phyloP scores from a whole-genome alignment of 2,329 filamentous ascomycete species.

The Rutstroemia sp. region DNA sequence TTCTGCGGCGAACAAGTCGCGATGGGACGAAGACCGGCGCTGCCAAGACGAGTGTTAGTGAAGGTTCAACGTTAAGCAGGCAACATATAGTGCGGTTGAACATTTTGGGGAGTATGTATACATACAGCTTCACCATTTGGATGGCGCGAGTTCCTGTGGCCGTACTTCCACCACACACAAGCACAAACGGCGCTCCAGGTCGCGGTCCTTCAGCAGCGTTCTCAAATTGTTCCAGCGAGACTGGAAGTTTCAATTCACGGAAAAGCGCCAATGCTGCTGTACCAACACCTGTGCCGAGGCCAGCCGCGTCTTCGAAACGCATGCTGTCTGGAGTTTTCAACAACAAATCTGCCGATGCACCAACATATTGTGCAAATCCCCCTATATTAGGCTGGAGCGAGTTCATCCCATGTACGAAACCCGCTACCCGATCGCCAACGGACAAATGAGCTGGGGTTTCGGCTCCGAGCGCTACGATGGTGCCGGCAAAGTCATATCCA shows the following conservation, averaged over 20 bases:
- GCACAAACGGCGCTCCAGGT: background rate
- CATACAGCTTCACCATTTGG: background rate
- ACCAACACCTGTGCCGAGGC: background rate
- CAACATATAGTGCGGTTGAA: too few species aligned
- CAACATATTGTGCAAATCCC: conserved; percentile 2
- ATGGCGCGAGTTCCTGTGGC: background rate
- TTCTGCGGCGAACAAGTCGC: conserved; percentile 32
- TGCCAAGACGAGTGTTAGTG: background rate
- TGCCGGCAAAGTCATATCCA: conserved; percentile 1
- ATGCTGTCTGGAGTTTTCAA: background rate
- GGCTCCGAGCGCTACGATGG: background rate
- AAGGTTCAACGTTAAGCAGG: too few species aligned
- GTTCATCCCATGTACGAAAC: background rate
- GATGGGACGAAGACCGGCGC: conserved; percentile 16
- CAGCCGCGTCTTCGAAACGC: background rate
- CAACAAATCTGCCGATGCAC: background rate
- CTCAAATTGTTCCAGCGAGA: background rate
- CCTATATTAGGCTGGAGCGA: background rate
- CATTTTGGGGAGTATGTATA: background rate
- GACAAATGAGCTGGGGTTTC: background rate
- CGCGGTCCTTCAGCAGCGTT: too few species aligned
- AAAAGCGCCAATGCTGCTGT: background rate
- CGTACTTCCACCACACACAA: conserved; percentile 1
- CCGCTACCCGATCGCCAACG: conserved; percentile 1
- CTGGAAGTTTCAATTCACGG: background rate